Evolutionary conservation across 73 alveolate species (phyloP).

Genomic region (Diophrys appendiculata): DNA sequence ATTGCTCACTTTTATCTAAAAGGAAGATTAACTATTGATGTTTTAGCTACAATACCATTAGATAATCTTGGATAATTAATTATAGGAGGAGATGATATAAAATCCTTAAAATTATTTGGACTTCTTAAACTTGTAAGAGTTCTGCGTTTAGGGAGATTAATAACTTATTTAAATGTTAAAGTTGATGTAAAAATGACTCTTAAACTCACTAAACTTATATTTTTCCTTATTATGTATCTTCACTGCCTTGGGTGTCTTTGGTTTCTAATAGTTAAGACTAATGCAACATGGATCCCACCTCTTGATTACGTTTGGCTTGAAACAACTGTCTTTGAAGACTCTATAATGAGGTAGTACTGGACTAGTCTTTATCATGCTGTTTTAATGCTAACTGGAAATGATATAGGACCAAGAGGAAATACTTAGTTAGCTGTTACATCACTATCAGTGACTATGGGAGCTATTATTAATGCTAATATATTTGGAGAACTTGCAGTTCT

Average conservation of each 20-base stretch:
- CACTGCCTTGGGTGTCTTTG: constrained; percentile 54
- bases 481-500: constrained; percentile 62
- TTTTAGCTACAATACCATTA: constrained; percentile 48
- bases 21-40: constrained; percentile 43
- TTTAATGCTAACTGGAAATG: constrained; percentile 40
- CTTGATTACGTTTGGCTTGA: constrained; percentile 5
- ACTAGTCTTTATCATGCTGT: constrained; percentile 33
- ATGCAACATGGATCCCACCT: constrained; percentile 28
- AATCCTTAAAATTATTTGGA: constrained; percentile 31
- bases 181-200: constrained; percentile 42
- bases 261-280: constrained; percentile 36
- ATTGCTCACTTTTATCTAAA: constrained; percentile 22
- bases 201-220: constrained; percentile 29
- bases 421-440: constrained; percentile 14
- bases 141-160: constrained; percentile 39
- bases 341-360: constrained; percentile 17
- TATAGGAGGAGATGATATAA: not conserved
- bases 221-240: constrained; percentile 47
- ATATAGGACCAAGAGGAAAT: constrained; percentile 30
- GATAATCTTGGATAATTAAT: constrained; percentile 12
- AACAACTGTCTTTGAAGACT: constrained; percentile 2
- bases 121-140: constrained; percentile 55
- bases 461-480: constrained; percentile 48
- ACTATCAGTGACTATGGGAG: constrained; percentile 30
- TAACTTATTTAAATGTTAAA: constrained; percentile 33